Evolutionary conservation across 2,329 filamentous ascomycete species (phyloP), one percentile per base, ranked within the genome.

Genomic region (Colletotrichum nymphaeae): DNA sequence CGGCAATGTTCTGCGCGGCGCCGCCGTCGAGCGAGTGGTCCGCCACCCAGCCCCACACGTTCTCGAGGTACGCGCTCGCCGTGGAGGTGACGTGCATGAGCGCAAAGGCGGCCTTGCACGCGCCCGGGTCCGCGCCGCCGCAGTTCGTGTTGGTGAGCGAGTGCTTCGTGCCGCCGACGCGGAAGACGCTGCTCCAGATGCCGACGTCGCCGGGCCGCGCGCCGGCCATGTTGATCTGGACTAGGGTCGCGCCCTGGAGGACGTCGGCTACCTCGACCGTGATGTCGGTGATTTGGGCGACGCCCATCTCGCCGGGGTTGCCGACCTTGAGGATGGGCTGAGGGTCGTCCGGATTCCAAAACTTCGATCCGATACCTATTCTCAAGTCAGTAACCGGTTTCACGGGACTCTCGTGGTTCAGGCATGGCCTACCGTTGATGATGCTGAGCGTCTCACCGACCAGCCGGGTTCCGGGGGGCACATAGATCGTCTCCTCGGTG

Each of bases 361-460:
- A 91, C 58, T 81, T 84, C 70, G 76, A 69, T 12, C 89, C 89
- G 4, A 79, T 80, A 2, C 83, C 88, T 68, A 22, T 26, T 49
- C 19, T 12, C 11, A 26, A 4, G 28, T 67, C 24, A 67, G 37
- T 19, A 4, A 11, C 28, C 14, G 22, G 12, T 42, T 49, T 2
- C 14, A 26, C 6, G 28, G 3, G 28, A 52, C n/a, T 28, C 26
- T 8, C 22, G 26, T 4, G 42, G 49, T 6, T 53, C 12, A 2
- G 14, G 24, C n/a, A 14, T 9, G n/a, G 12, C 64, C 19, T 53
- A 35, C 64, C 69, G n/a, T 83, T 86, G 77, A 88, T 87, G 4
- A 83, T 83, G 11, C 88, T 84, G 83, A 88, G 89, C 5, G 85
- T 84, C 78, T 91, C 88, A 24, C 90, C 90, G 11, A 89, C 83